Evolutionary conservation across 2,329 filamentous ascomycete genomes (phyloP).

Genomic region (Trichophyton benhamiae): DNA sequence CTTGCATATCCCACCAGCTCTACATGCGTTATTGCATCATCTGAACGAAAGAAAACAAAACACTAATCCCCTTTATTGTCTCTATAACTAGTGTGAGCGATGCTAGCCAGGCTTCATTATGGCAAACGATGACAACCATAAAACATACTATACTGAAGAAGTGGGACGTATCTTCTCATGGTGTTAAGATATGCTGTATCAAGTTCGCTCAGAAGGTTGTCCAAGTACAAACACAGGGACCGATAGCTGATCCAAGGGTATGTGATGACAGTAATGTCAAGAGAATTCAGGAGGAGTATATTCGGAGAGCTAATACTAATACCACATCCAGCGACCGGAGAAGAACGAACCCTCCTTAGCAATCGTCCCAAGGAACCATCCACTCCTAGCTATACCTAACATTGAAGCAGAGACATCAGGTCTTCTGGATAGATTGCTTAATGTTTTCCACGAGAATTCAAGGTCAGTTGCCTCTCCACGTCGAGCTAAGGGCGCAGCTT

Average conservation of each 20-base stretch:
- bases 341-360: conserved; percentile 75
- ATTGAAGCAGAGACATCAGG: conserved; percentile 90
- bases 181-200: conserved; percentile 84
- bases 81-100: conserved; percentile 60
- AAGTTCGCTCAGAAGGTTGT: conserved; percentile 95
- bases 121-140: conserved; percentile 79
- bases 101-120: conserved; percentile 64
- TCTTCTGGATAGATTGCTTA: conserved; percentile 75
- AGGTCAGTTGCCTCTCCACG: conserved; percentile 47
- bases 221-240: conserved; percentile 76
- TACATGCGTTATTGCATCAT: neutral
- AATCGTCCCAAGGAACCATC: conserved; percentile 72
- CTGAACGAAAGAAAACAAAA: neutral
- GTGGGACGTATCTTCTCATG: conserved; percentile 68
- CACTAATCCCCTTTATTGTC: neutral
- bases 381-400: conserved; percentile 62
- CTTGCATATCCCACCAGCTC: conserved; percentile 12
- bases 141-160: conserved; percentile 78
- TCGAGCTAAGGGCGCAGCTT: neutral
- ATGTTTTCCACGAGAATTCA: conserved; percentile 71
- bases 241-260: conserved; percentile 72
- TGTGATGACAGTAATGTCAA: conserved; percentile 21
- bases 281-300: neutral
- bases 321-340: conserved; percentile 50
- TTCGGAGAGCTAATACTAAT: conserved; percentile 11